A percentile compares a stretch with the other conserved stretches of the same genome.
phyloP scores from a whole-genome alignment of 371 early-diverging fungal genomes.

The Syncephalastrum contaminatum region DNA sequence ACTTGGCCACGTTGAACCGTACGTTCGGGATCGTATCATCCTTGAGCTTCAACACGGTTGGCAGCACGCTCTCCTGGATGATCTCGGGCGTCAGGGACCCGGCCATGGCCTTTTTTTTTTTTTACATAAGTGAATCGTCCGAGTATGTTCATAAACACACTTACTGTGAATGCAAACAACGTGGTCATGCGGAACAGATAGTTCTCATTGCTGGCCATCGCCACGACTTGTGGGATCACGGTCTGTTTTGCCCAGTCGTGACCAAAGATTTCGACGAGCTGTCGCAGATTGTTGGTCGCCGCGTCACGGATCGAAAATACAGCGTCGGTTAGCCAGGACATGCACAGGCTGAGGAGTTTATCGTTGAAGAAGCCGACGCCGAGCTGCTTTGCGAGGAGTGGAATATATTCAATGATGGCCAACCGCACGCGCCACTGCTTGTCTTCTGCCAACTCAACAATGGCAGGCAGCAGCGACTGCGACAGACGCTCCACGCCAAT shows the following conservation, averaged over 20 bases:
- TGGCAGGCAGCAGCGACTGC: conserved; percentile 95
- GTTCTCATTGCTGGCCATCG: conserved; percentile 84
- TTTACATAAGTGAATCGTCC: no score
- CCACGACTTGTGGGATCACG: conserved; percentile 92
- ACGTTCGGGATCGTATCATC: conserved; percentile 98
- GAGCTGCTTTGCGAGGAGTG: conserved; percentile 91
- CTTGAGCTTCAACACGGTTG: conserved; percentile 78
- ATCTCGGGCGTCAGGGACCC: conserved; percentile 86
- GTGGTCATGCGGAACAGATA: conserved; percentile 97
- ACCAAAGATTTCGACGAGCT: conserved; percentile 96
- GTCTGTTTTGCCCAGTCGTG: conserved; percentile 95
- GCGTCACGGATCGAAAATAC: conserved; percentile 98
- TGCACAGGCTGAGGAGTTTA: conserved; percentile 88
- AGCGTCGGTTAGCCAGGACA: conserved; percentile 96
- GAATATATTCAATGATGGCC: conserved; percentile 98
- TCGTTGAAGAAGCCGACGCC: conserved; percentile 97
- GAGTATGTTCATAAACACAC: no score
- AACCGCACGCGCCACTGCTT: conserved; percentile 99
- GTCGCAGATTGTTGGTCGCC: conserved; percentile 88
- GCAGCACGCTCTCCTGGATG: conserved; percentile 84
- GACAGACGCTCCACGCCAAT: conserved; percentile 97
- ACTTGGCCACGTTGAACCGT: conserved; percentile 98
- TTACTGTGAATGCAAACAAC: conserved; percentile 91
- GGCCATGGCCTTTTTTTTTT: conserved; percentile 89
- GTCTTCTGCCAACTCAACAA: conserved; percentile 97